Conservation (phyloP, 1,284 basidiomycete species). For the Exobasidium rhododendri region DNA sequence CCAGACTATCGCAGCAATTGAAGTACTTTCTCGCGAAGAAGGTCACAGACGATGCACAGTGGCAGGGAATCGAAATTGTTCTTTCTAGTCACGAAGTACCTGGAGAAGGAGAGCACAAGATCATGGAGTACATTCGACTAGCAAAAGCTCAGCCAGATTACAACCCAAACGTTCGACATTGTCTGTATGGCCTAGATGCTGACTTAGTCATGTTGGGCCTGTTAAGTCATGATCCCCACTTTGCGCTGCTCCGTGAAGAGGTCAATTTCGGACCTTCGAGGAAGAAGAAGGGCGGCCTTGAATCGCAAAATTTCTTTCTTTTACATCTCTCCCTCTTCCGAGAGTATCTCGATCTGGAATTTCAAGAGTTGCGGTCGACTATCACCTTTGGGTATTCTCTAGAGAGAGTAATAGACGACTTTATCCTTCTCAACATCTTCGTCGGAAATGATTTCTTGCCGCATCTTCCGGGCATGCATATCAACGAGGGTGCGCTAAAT, state of each 20-base stretch:
- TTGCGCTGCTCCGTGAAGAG: slow-evolving; percentile 93
- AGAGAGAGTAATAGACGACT: slow-evolving; percentile 94
- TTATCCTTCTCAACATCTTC: slow-evolving; percentile 91
- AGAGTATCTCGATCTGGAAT: slow-evolving; percentile 95
- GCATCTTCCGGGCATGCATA: slow-evolving; percentile 91
- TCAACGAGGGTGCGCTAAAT: slow-evolving; percentile 93
- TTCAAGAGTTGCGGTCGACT: slow-evolving; percentile 59
- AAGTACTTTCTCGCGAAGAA: slow-evolving; percentile 75
- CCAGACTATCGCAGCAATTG: slow-evolving; percentile 79
- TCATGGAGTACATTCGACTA: slow-evolving; percentile 97
- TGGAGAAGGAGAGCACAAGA: slow-evolving; percentile 99
- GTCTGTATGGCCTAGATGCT: slow-evolving; percentile 95
- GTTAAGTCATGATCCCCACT: slow-evolving; percentile 96
- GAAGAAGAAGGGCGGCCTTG: slow-evolving; percentile 65
- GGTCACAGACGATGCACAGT: slow-evolving; percentile 57
- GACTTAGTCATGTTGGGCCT: slow-evolving; percentile 98
- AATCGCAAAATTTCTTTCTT: slow-evolving; percentile 88
- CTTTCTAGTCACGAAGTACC: slow-evolving; percentile 96
- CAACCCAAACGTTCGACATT: slow-evolving; percentile 89
- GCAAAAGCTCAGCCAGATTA: slow-evolving; percentile 92
- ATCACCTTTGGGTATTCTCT: slow-evolving; percentile 70
- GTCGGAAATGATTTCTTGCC: slow-evolving; percentile 97
- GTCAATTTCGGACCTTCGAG: slow-evolving; percentile 87
- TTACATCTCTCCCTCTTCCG: slow-evolving; percentile 90
- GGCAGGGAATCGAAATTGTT: slow-evolving; percentile 87